A percentile compares a stretch with the other conserved stretches of the same genome.
phyloP scores from a whole-genome alignment of 345 rosid species.

The thale cress (Arabidopsis thaliana) region TAIR10.1 NC_003075.7:10727001-10727500 shows the following conservation, averaged over 20 bases:
- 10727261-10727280: slow-evolving; percentile 17
- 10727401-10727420: slow-evolving; percentile 97
- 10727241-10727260: slow-evolving; percentile 70
- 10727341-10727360: slow-evolving; percentile 31
- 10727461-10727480: slow-evolving; percentile 91
- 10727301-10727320: neutral
- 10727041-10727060: slow-evolving; percentile 50
- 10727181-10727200: slow-evolving; percentile 84
- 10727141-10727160: slow-evolving; percentile 99
- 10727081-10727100: slow-evolving; percentile 9
- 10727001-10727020: slow-evolving; percentile 98
- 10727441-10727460: slow-evolving; percentile 95
- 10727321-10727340: neutral
- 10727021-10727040: slow-evolving; percentile 98
- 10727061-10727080: neutral
- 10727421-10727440: slow-evolving; percentile 99
- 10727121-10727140: slow-evolving; percentile 74
- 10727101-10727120: slow-evolving; percentile 40
- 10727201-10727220: slow-evolving; percentile 78
- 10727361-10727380: slow-evolving; percentile 59
- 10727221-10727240: slow-evolving; percentile 96
- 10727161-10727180: slow-evolving; percentile 99
- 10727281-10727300: neutral
- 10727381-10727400: slow-evolving; percentile 86
- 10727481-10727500: slow-evolving; percentile 8